Evolutionary conservation across 441 rosid genomes (phyloP), one percentile per base, ranked within the genome.

Genomic region (Adansonia grandidieri): DNA sequence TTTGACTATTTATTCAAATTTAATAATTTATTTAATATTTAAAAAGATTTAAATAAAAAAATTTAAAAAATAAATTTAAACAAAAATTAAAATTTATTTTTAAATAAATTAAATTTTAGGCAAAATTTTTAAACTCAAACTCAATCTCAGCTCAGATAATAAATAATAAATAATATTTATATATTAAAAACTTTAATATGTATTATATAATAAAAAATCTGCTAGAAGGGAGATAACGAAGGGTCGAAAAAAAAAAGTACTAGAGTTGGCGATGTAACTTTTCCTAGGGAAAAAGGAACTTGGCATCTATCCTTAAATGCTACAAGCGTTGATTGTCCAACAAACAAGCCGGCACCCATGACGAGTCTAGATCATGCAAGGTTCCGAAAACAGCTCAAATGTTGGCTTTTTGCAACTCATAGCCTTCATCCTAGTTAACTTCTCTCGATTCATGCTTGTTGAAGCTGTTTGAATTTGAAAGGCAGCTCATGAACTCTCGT

Each of bases 221-320:
- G n/a, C n/a, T n/a, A n/a, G n/a, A n/a, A n/a, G n/a, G n/a, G n/a
- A n/a, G n/a, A n/a, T n/a, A n/a, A n/a, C n/a, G 20, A 96, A 87
- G 82, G 99, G 98, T 76, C 88, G 94, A 63, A 88, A 90, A 1
- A 97, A n/a, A n/a, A n/a, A n/a, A n/a, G 99, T 61, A 96, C 97
- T 72, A 91, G 94, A 42, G 98, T 98, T 5, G 99, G 99, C 2
- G 99, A 96, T 50, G 97, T 96, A 40, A 98, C 99, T 47, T 96
- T 92, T 74, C 98, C 98, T 0, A 92, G 86, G 78, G 99, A 98
- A 45, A 96, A 93, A 84, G 94, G 86, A 96, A 94, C 79, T 76
- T 97, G 81, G 93, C 95, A 17, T 93, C 99, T 5, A 98, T 97
- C 44, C 90, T 97, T 61, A 97, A 97, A 78, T 93, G 99, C 62